Conservation (phyloP, 106 monocot species). For the Phalaenopsis equestris region DNA sequence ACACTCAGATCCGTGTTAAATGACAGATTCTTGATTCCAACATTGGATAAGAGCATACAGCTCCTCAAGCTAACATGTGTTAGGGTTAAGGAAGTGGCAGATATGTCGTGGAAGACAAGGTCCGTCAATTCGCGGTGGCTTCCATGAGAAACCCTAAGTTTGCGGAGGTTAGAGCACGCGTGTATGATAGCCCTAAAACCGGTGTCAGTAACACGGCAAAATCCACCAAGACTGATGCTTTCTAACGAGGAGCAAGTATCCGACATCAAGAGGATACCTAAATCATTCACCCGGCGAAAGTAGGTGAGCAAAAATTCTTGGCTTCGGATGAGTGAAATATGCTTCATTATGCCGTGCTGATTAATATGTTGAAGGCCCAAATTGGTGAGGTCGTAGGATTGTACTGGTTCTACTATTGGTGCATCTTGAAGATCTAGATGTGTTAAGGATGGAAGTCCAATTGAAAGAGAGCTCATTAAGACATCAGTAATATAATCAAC, state of each 20-base stretch:
- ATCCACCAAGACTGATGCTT: constrained; percentile 81
- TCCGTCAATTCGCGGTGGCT: constrained; percentile 95
- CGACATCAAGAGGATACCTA: constrained; percentile 74
- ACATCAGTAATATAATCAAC: constrained; percentile 77
- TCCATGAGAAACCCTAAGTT: constrained; percentile 72
- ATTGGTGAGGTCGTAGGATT: constrained; percentile 66
- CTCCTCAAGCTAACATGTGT: constrained; percentile 84
- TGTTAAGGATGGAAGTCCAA: constrained; percentile 45
- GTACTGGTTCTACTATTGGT: constrained; percentile 55
- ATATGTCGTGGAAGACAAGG: constrained; percentile 91
- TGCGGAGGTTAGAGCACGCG: constrained; percentile 55
- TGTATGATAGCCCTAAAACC: constrained; percentile 87
- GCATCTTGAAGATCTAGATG: constrained; percentile 93
- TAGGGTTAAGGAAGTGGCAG: constrained; percentile 75
- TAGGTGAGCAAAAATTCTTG: constrained; percentile 73
- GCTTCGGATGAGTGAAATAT: constrained; percentile 76
- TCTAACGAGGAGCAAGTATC: constrained; percentile 68
- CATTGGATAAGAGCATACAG: constrained; percentile 69
- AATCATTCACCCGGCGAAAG: constrained; percentile 84
- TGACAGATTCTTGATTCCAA: constrained; percentile 52
- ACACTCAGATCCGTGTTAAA: constrained; percentile 55
- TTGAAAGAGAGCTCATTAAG: constrained; percentile 55
- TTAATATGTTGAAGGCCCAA: constrained; percentile 79
- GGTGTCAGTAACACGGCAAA: constrained; percentile 85
- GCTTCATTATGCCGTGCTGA: constrained; percentile 59